Evolutionary conservation across 257 asterid genomes (phyloP), one percentile per base, ranked within the genome.

Genomic region (Fraxinus anomala): DNA sequence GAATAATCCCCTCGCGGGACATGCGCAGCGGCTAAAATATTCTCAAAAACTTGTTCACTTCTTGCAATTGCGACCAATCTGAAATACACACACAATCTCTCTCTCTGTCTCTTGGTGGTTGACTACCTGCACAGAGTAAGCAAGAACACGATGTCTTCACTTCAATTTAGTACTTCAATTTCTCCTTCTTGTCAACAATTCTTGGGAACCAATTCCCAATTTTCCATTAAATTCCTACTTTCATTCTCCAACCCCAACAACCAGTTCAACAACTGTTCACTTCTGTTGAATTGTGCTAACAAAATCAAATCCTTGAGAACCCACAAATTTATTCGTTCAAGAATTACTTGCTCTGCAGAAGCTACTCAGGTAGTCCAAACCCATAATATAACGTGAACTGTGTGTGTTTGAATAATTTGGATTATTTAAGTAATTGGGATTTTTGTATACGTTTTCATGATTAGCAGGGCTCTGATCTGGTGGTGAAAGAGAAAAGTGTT

Each of bases 401-500:
- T 63, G 49, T 14, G 74, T 42, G 61, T 44, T 34, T 56, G 19
- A 6, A 66, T 36, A 28, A 40, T 6, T 17, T 42, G 68, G 37
- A 37, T 56, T 73, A 67, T 79, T 77, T 68, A 24, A 28, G 19
- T 59, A 1, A 37, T 36, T 66, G 13, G 70, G 34, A 44, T 72
- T 76, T 79, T 68, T 69, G 70, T 76, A 74, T 39, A 8, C 10
- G 0, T 11, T 70, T 7, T 73, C 74, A 23, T 74, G 44, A 31
- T 42, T 76, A 47, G 42, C 91, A 91, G 95, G 87, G 76, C 37
- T 51, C 90, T 77, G 91, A 88, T 67, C 85, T 69, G 26, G 91
- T 75, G 86, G 93, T 92, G 47, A 87, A 89, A 79, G 96, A 91
- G 88, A 93, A 83, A 28, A 88, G 98, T 78, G 98, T 92, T 31